Conservation (phyloP, 345 rosid species). For the Rhizophora mangle region DNA sequence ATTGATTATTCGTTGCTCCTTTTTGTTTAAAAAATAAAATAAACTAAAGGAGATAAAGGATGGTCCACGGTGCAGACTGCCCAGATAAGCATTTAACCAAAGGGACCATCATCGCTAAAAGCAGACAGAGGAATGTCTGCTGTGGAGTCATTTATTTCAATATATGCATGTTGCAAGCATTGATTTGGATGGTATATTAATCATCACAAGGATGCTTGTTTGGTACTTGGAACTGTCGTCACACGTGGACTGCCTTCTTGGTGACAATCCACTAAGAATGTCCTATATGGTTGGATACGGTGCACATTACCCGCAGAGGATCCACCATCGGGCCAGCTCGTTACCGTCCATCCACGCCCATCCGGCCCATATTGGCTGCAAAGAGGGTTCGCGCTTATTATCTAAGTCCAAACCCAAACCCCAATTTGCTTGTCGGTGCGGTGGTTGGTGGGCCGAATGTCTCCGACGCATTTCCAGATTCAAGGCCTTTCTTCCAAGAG, state of each 20-base stretch:
- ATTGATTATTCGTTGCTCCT: not conserved
- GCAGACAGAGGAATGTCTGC: not conserved
- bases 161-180: too few species aligned
- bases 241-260: slow-evolving; percentile 36
- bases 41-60: too few species aligned
- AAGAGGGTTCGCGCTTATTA: slow-evolving; percentile 29
- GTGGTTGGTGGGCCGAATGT: slow-evolving; percentile 38
- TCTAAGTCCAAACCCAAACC: slow-evolving; percentile 30
- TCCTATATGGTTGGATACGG: slow-evolving; percentile 39
- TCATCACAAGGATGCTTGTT: too few species aligned
- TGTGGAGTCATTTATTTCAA: too few species aligned
- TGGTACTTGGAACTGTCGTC: not conserved
- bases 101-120: not conserved
- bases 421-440: slow-evolving; percentile 28
- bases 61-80: too few species aligned
- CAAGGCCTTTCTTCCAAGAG: slow-evolving; percentile 32
- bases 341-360: slow-evolving; percentile 30
- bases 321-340: slow-evolving; percentile 36
- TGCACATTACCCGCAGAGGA: slow-evolving; percentile 26
- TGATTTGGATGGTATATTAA: too few species aligned
- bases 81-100: not conserved
- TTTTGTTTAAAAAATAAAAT: not conserved
- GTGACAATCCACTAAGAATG: slow-evolving; percentile 36
- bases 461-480: slow-evolving; percentile 32
- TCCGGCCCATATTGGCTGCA: slow-evolving; percentile 29